Base-by-base conservation (phyloP, 2,329 filamentous ascomycete species). In the Phyllosticta citribraziliensis region DNA sequence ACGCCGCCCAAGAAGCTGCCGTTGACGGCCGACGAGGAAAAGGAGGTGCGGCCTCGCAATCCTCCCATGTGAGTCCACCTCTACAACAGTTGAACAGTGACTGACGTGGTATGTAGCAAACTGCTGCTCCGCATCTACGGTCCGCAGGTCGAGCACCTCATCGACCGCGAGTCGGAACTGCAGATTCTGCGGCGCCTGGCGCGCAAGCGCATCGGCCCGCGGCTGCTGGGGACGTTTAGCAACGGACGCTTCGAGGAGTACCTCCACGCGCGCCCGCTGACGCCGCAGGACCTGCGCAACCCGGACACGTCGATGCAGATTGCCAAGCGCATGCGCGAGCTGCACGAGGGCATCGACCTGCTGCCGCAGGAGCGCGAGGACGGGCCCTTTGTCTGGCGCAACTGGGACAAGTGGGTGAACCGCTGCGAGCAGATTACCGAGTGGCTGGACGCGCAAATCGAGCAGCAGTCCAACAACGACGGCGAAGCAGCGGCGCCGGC, bases 241-340 rank as follows among this genome's bases (percentile, higher is more conserved):
- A 99, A 99, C 70, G 94, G 94, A 10, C 88, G 94, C 5, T 99
- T 99, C 66, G 94, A 99, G 75, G 88, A 99, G 72, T 97, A 87
- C 71, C 89, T 97, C 71, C 85, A 96, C 70, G 91, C 94, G 0
- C 84, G 84, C 47, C 87, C 94, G 0, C 81, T 99, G 52, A 93
- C 87, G 0, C 81, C 88, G 0, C 79, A 83, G 25, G 89, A 96
- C 66, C 76, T 99, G 54, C 87, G 90, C 47, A 84, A 89, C 33
- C 84, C 89, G 0, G 89, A 91, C 56, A 97, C 90, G 0, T 95
- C 89, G 35, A 88, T 84, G 69, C 89, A 96, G 70, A 99, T 99
- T 70, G 93, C 94, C 12, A 97, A 97, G 79, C 89, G 94, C 57
- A 96, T 99, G 91, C 84, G 92, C 64, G 94, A 99, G 74, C 81